Evolutionary conservation across 139 green algal species (phyloP), one percentile per base, ranked within the genome.

Genomic region (Coelastrella sp.): DNA sequence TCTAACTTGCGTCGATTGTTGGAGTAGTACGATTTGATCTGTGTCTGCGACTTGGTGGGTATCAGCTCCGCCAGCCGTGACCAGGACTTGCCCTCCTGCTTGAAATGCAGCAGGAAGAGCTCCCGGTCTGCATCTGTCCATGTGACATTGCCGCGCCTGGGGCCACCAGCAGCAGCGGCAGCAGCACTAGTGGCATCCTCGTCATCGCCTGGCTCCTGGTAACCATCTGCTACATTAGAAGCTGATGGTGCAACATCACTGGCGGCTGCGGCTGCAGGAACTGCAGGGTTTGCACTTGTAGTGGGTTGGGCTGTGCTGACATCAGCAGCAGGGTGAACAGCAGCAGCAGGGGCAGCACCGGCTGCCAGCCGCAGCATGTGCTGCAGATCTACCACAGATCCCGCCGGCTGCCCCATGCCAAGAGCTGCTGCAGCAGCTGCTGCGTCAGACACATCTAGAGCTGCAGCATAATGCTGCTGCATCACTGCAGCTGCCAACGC

Each of bases 21-120:
- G 90, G 96, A 94, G 85, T 96, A 97, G 92, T 94, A 98, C 73
- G 94, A 97, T 81, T 97, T 97, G 83, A 98, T 94, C 90, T 98
- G 96, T 20, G 78, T 89, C 22, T 89, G 65, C 11, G 94, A 93
- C 85, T 97, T 98, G 78, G 64, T 89, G 8, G 95, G 96, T 5
- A 98, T 91, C n/a, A 92, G 93, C 19, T 92, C 84, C 4, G 91
- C 82, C 19, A 98, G 90, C 32, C 65, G 61, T 0, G 83, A 60
- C 96, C 96, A 98, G 78, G 97, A 92, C n/a, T 91, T 90, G 5
- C 96, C 96, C 84, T 96, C 65, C 60, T 86, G 22, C 87, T 92
- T 84, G 89, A 94, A 95, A 8, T 83, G 22, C 20, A 91, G 68
- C 47, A 95, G 5, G 85, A 97, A 97, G 5, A 74, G 57, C n/a